Evolutionary conservation across 2,329 filamentous ascomycete species (phyloP).

Genomic region (Hypoxylon sp.): DNA sequence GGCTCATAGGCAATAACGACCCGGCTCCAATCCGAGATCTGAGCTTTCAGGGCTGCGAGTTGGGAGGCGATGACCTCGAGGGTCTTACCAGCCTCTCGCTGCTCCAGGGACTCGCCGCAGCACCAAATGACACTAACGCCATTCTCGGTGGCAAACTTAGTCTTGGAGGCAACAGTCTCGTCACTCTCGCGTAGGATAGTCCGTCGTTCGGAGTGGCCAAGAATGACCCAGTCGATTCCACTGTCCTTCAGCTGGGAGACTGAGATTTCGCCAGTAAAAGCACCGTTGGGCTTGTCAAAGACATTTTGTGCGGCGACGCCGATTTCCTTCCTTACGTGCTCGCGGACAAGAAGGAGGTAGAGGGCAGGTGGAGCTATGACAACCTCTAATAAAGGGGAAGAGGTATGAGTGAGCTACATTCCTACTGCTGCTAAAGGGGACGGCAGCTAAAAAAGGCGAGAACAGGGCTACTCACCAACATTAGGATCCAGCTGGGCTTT

Average conservation of each 20-base stretch:
- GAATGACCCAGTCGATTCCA: conserved; percentile 89
- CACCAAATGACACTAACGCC: conserved; percentile 95
- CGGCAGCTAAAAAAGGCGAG: neutral
- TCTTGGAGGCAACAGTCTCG: conserved; percentile 90
- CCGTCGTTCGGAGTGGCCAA: conserved; percentile 96
- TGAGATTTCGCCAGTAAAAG: conserved; percentile 97
- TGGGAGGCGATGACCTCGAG: conserved; percentile 88
- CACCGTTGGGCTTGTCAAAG: conserved; percentile 96
- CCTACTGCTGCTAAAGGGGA: conserved; percentile 6
- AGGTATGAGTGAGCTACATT: conserved; percentile 31
- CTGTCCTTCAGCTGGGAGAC: conserved; percentile 91
- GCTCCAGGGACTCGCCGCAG: conserved; percentile 95
- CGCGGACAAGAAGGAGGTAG: conserved; percentile 90
- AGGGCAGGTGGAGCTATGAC: conserved; percentile 92
- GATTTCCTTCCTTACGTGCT: conserved; percentile 81
- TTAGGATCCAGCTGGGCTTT: conserved; percentile 83
- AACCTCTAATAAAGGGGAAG: conserved; percentile 76
- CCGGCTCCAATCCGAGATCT: conserved; percentile 90
- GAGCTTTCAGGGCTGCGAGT: conserved; percentile 83
- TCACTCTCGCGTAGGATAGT: conserved; percentile 91
- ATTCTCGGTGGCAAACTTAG: conserved; percentile 90
- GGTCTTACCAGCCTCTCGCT: conserved; percentile 88
- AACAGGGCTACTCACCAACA: conserved; percentile 69
- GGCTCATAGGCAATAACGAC: conserved; percentile 98
- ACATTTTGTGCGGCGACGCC: conserved; percentile 97